Conservation (phyloP, 2,329 filamentous ascomycete genomes). For the Peltaster fructicola region DNA sequence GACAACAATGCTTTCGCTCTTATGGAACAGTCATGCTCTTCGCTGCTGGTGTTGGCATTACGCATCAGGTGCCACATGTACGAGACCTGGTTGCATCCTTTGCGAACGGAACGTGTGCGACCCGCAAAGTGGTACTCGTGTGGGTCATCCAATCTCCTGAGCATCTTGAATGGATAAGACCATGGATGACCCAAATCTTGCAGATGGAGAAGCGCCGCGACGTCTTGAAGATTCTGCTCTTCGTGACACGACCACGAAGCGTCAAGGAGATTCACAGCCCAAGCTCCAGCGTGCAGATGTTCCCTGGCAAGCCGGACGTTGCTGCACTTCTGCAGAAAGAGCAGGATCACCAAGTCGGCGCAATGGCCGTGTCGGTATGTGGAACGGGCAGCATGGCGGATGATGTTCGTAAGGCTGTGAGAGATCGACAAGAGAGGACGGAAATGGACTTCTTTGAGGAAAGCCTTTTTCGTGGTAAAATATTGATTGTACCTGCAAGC, state of each 20-base stretch:
- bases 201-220: slow-evolving; percentile 66
- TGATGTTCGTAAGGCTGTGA: slow-evolving; percentile 51
- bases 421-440: slow-evolving; percentile 44
- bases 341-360: slow-evolving; percentile 63
- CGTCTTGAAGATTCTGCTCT: slow-evolving; percentile 70
- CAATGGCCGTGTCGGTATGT: slow-evolving; percentile 73
- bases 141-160: slow-evolving; percentile 88
- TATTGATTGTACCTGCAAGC: slow-evolving; percentile 1
- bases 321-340: slow-evolving; percentile 64
- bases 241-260: slow-evolving; percentile 73
- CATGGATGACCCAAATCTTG: slow-evolving; percentile 78
- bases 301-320: slow-evolving; percentile 73
- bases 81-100: slow-evolving; percentile 41
- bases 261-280: slow-evolving; percentile 65
- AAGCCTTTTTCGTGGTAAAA: slow-evolving; percentile 49
- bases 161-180: slow-evolving; percentile 80
- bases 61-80: slow-evolving; percentile 81
- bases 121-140: slow-evolving; percentile 63
- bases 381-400: slow-evolving; percentile 58
- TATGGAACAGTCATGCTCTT: slow-evolving; percentile 87
- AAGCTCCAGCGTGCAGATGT: slow-evolving; percentile 73
- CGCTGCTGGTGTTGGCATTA: slow-evolving; percentile 85
- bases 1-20: slow-evolving; percentile 64
- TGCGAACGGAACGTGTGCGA: slow-evolving; percentile 57
- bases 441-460: slow-evolving; percentile 67